Evolutionary conservation across 2,329 filamentous ascomycete genomes (phyloP).

Genomic region (Penicillium capsulatum): DNA sequence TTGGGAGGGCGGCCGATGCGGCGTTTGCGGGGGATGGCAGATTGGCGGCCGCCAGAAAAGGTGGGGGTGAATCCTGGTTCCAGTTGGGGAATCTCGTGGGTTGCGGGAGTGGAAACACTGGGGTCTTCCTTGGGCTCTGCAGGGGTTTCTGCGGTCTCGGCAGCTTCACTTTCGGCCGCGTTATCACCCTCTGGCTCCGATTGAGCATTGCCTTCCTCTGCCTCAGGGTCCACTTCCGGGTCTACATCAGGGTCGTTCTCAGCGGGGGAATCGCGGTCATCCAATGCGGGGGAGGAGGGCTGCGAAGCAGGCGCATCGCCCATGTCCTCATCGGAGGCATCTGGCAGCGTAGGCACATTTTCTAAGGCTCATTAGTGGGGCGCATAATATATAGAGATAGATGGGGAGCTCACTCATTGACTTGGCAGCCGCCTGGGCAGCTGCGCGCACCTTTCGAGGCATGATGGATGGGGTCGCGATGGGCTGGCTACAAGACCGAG

Average conservation of each 20-base stretch:
- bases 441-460: slow-evolving; percentile 45
- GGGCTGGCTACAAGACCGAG: not conserved
- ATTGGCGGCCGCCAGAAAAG: slow-evolving; percentile 46
- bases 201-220: slow-evolving; percentile 42
- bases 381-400: slow-evolving; percentile 8
- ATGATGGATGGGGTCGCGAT: slow-evolving; percentile 18
- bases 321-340: slow-evolving; percentile 44
- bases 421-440: slow-evolving; percentile 46
- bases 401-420: slow-evolving; percentile 39
- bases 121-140: slow-evolving; percentile 39
- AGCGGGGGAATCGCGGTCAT: slow-evolving; percentile 18
- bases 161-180: slow-evolving; percentile 27
- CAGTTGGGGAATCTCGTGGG: slow-evolving; percentile 40
- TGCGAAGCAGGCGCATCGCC: slow-evolving; percentile 26
- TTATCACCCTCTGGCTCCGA: slow-evolving; percentile 45
- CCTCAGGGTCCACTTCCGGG: slow-evolving; percentile 11
- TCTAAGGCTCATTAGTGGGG: slow-evolving; percentile 31
- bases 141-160: slow-evolving; percentile 8
- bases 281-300: slow-evolving; percentile 19
- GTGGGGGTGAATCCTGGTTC: slow-evolving; percentile 51
- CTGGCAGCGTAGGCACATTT: slow-evolving; percentile 39
- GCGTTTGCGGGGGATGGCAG: slow-evolving; percentile 63
- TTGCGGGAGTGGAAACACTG: slow-evolving; percentile 32
- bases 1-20: slow-evolving; percentile 82
- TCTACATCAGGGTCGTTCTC: slow-evolving; percentile 22